phyloP scores from a whole-genome alignment of 1,284 basidiomycete species.

The Naganishia sp. region DNA sequence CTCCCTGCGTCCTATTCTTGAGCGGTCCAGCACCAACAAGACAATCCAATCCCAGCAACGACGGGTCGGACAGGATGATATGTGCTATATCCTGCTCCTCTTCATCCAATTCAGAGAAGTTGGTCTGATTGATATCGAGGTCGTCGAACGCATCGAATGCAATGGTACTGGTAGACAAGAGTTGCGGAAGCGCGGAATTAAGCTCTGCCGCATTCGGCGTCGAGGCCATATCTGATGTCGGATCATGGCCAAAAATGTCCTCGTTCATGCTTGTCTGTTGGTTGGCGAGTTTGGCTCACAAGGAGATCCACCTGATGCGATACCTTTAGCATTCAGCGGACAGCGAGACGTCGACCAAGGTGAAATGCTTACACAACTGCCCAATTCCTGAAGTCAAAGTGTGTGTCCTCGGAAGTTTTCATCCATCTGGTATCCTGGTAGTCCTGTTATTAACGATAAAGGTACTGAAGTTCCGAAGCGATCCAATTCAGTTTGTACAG shows the following conservation, averaged over 20 bases:
- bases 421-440: too few relatives aligned
- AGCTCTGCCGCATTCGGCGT: slow-evolving; percentile 26
- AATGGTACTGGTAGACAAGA: slow-evolving; percentile 13
- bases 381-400: too few relatives aligned
- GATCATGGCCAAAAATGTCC: slow-evolving; percentile 13
- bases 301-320: not conserved
- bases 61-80: slow-evolving; percentile 24
- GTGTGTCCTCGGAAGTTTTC: too few relatives aligned
- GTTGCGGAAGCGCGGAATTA: slow-evolving; percentile 16
- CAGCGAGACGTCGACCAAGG: not conserved
- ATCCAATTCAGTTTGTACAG: too few relatives aligned
- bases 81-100: slow-evolving; percentile 27
- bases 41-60: slow-evolving; percentile 19
- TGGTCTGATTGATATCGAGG: slow-evolving; percentile 27
- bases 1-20: not conserved
- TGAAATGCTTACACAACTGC: too few relatives aligned
- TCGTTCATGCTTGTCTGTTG: slow-evolving; percentile 21
- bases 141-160: slow-evolving; percentile 21
- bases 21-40: slow-evolving; percentile 19
- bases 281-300: not conserved
- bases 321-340: not conserved
- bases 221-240: slow-evolving; percentile 12
- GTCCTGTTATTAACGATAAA: too few relatives aligned
- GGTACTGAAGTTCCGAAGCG: too few relatives aligned
- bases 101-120: slow-evolving; percentile 23